phyloP scores from a whole-genome alignment of 768 basidiomycete species.

The Macrolepiota dolichaula region DNA sequence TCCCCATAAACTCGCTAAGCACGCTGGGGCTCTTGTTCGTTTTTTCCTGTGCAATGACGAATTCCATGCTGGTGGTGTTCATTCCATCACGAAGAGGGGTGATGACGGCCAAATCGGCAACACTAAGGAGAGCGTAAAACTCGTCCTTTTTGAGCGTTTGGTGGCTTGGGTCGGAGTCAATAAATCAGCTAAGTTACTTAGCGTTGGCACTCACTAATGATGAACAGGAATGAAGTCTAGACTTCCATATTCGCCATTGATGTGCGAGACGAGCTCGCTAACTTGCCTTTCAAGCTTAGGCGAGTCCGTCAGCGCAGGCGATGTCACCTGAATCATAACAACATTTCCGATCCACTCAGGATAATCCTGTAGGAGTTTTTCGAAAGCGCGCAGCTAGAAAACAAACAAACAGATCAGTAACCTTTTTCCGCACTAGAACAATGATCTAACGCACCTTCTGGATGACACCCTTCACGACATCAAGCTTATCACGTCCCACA shows the following conservation, averaged over 20 bases:
- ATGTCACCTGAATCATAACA: constrained; percentile 89
- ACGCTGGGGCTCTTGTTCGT: constrained; percentile 85
- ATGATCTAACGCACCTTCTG: constrained; percentile 66
- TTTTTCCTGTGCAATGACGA: constrained; percentile 88
- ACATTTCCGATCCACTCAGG: constrained; percentile 95
- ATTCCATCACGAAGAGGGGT: constrained; percentile 96
- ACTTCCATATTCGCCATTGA: constrained; percentile 93
- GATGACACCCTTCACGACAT: constrained; percentile 96
- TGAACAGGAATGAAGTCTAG: constrained; percentile 96
- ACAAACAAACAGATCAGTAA: background rate
- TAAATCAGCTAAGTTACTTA: too few species aligned
- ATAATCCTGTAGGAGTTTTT: constrained; percentile 89
- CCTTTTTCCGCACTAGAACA: background rate
- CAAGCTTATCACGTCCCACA: constrained; percentile 94
- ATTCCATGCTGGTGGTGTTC: constrained; percentile 99
- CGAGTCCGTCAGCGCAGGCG: constrained; percentile 87
- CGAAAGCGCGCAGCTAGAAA: constrained; percentile 83
- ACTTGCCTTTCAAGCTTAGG: constrained; percentile 92
- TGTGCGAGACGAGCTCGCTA: constrained; percentile 89
- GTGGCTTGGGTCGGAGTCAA: constrained; percentile 51
- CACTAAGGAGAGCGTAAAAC: constrained; percentile 91
- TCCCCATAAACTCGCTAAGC: constrained; percentile 97
- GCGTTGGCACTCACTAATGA: constrained; percentile 72
- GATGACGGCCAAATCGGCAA: constrained; percentile 92
- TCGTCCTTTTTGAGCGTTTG: constrained; percentile 97